phyloP scores from a whole-genome alignment of 345 rosid genomes.

The Aquilaria sinensis region DNA sequence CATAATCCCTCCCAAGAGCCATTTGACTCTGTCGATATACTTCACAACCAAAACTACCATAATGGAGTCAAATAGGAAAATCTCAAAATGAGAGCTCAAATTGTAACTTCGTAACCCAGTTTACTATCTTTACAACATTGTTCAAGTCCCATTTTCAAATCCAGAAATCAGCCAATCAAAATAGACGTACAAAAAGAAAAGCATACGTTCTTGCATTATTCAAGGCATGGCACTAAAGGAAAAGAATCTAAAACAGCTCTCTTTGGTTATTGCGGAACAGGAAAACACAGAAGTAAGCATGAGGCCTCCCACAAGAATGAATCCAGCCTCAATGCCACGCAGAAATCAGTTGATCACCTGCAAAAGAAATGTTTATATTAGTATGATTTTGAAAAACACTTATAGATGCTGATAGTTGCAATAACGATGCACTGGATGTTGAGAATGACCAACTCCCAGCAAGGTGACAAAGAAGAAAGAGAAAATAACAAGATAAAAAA shows the following conservation, averaged over 20 bases:
- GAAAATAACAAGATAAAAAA: not conserved
- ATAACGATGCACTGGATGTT: too few relatives aligned
- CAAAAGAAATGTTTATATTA: not conserved
- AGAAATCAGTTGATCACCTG: constrained; percentile 10
- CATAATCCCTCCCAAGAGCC: too few relatives aligned
- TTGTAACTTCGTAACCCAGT: not conserved
- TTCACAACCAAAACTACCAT: too few relatives aligned
- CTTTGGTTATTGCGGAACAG: constrained; percentile 6
- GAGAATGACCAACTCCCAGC: not conserved
- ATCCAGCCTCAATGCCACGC: not conserved
- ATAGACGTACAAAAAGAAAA: not conserved
- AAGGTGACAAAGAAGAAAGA: not conserved
- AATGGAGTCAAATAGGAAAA: too few relatives aligned
- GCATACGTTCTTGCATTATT: not conserved
- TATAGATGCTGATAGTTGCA: not conserved
- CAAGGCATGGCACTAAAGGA: constrained; percentile 3
- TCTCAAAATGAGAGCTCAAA: not conserved
- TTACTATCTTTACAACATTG: too few relatives aligned
- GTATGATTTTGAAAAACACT: not conserved
- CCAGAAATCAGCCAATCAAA: not conserved
- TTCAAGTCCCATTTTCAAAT: not conserved
- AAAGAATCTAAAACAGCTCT: constrained; percentile 9
- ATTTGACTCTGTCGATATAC: too few relatives aligned
- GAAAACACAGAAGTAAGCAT: constrained; percentile 3
- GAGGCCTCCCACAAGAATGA: constrained; percentile 2